phyloP scores from a whole-genome alignment of 2,329 filamentous ascomycete genomes.

The Fusarium acutatum region DNA sequence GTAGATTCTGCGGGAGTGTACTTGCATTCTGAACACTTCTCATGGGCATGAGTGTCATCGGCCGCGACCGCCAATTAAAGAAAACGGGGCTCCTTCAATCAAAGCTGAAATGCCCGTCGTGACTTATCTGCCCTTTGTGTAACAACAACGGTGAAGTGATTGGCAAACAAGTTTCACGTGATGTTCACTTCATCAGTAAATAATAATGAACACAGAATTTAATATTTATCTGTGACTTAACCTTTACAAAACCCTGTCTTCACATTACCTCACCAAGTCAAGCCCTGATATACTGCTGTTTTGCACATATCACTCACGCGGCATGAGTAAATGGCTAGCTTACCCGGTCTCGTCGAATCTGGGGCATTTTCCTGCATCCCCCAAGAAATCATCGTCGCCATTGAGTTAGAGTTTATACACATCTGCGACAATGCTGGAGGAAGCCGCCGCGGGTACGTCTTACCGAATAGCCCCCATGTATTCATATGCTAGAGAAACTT shows the following conservation, averaged over 20 bases:
- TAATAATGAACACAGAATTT: not conserved
- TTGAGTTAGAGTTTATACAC: not conserved
- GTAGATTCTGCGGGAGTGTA: not conserved
- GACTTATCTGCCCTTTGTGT: not conserved
- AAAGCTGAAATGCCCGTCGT: not conserved
- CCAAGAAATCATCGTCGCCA: not conserved
- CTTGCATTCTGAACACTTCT: not conserved
- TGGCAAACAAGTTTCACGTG: not conserved
- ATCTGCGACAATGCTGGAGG: not conserved
- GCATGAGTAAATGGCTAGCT: not conserved
- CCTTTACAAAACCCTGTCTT: not conserved
- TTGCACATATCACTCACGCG: not conserved
- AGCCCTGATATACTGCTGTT: not conserved
- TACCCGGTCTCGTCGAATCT: not conserved
- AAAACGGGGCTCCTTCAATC: not conserved
- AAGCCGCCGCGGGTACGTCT: rapidly evolving
- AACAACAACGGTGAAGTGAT: not conserved
- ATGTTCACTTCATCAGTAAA: not conserved
- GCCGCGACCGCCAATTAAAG: rapidly evolving
- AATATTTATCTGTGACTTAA: not conserved
- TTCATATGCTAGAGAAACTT: not conserved
- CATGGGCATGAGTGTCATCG: not conserved
- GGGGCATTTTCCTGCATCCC: not conserved
- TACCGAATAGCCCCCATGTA: rapidly evolving
- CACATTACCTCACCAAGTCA: rapidly evolving